Conservation (phyloP, 2,329 filamentous ascomycete genomes). For the Fusarium tuaranense region DNA sequence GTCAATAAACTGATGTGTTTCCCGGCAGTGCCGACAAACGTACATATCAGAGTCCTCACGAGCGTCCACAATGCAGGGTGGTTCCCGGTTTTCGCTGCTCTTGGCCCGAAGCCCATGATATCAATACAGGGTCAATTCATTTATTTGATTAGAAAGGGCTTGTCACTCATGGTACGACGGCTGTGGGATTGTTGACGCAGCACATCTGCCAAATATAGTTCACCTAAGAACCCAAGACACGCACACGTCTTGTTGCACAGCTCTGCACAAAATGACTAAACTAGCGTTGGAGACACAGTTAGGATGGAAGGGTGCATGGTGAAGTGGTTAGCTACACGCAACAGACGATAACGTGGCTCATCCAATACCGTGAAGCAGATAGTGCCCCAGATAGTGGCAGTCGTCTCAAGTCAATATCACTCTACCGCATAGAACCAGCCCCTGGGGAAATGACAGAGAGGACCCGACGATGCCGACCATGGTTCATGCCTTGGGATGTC, state of each 20-base stretch:
- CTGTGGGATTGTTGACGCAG: conserved; percentile 13
- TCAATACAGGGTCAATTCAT: neutral
- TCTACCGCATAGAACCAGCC: conserved; percentile 10
- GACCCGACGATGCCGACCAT: conserved; percentile 20
- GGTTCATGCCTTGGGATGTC: conserved; percentile 15
- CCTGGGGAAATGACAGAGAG: conserved; percentile 5
- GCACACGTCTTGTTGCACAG: conserved; percentile 8
- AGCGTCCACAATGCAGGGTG: neutral
- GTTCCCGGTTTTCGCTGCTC: neutral
- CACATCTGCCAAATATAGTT: conserved; percentile 26
- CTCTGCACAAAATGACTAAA: conserved; percentile 1
- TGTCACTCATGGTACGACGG: conserved; percentile 4
- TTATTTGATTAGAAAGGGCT: conserved; percentile 17
- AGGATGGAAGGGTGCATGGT: conserved; percentile 8
- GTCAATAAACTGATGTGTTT: neutral
- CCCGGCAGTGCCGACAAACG: neutral
- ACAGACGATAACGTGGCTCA: conserved; percentile 3
- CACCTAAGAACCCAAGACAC: conserved; percentile 1
- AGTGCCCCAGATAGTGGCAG: neutral
- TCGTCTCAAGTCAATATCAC: conserved; percentile 7
- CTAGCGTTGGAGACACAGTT: neutral
- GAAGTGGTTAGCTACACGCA: conserved; percentile 9
- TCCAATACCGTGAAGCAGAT: neutral
- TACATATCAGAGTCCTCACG: neutral
- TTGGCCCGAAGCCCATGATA: conserved; percentile 30